phyloP scores from a whole-genome alignment of 495 filamentous ascomycete species.

The Lepidopterella palustris region DNA sequence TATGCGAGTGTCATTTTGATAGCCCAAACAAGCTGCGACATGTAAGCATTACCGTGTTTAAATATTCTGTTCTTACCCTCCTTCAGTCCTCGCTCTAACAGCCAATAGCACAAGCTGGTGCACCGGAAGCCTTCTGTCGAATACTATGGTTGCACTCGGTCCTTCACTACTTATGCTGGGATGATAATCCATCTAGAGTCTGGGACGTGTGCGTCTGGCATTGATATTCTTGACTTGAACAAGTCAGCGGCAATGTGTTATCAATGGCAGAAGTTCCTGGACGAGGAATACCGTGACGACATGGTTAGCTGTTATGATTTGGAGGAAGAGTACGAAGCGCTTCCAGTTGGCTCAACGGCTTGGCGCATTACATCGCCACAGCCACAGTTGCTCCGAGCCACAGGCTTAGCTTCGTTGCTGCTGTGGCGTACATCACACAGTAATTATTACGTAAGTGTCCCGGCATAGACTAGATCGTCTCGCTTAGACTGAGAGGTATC shows the following conservation, averaged over 20 bases:
- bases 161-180: background rate
- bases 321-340: no score
- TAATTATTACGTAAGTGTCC: background rate
- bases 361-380: no score
- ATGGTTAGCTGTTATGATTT: background rate
- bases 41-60: background rate
- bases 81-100: background rate
- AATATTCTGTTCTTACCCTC: background rate
- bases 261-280: slow-evolving; percentile 8
- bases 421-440: background rate
- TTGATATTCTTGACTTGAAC: slow-evolving; percentile 8
- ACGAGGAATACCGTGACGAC: background rate
- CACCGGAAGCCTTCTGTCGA: background rate
- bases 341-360: no score
- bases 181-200: slow-evolving; percentile 16
- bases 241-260: slow-evolving; percentile 5
- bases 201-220: slow-evolving; percentile 10
- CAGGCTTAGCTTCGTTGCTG: background rate
- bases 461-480: background rate
- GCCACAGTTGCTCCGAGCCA: no score
- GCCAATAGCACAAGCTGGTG: background rate
- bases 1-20: background rate
- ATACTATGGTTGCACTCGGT: background rate
- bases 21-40: background rate
- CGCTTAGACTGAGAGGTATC: slow-evolving; percentile 5